Conservation (phyloP, 257 asterid genomes). For the Solanum virginianum region DNA sequence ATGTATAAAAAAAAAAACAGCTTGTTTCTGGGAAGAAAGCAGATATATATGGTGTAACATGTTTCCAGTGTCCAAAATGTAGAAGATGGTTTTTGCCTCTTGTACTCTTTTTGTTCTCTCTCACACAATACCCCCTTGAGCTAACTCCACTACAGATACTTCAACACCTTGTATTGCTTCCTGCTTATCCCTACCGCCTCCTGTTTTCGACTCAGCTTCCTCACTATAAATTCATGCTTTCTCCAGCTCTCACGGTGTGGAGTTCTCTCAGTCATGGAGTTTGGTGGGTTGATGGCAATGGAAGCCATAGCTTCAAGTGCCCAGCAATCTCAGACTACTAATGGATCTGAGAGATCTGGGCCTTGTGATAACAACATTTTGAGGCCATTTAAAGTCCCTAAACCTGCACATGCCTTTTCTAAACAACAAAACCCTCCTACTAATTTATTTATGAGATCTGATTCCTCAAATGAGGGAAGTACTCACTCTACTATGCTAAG, state of each 20-base stretch:
- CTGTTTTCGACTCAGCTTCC: not conserved
- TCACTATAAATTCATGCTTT: slow-evolving; percentile 1
- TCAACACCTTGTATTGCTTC: not conserved
- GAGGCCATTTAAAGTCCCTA: slow-evolving; percentile 7
- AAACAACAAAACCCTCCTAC: not conserved
- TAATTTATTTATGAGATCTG: slow-evolving; percentile 22
- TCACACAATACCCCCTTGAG: not conserved
- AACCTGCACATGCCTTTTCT: not conserved
- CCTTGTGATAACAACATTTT: slow-evolving; percentile 2
- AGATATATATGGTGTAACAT: slow-evolving; percentile 17
- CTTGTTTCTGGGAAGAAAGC: slow-evolving; percentile 2
- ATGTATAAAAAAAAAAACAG: not conserved
- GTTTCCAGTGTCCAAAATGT: slow-evolving; percentile 6
- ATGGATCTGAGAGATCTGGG: slow-evolving; percentile 34
- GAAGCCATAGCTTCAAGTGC: not conserved
- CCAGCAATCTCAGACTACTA: not conserved
- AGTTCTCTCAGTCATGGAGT: slow-evolving; percentile 8
- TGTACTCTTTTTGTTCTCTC: slow-evolving; percentile 2
- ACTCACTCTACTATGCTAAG: slow-evolving; percentile 3
- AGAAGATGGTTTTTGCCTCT: slow-evolving; percentile 2
- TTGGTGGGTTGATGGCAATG: slow-evolving; percentile 9
- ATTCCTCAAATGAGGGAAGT: not conserved
- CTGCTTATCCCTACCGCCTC: not conserved
- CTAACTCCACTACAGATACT: not conserved
- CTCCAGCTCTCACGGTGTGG: not conserved